A percentile compares a stretch with the other conserved stretches of the same genome.
Evolutionary conservation across 2,329 filamentous ascomycete genomes (phyloP).

Genomic region (Xylariaceae sp.): DNA sequence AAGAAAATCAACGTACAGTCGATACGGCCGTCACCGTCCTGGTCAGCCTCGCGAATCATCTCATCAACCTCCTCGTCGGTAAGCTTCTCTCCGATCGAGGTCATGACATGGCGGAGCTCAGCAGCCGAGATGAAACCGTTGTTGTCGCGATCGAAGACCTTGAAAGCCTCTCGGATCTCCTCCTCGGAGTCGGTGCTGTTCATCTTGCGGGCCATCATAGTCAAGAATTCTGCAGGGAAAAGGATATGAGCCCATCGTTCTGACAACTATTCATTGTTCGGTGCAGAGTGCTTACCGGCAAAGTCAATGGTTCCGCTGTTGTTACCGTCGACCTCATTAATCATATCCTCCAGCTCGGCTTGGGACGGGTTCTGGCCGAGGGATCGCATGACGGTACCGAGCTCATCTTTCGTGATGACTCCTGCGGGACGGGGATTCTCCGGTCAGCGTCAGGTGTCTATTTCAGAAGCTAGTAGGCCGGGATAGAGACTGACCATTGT

Average conservation of each 20-base stretch:
- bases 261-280: too few species aligned
- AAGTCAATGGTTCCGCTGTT: constrained; percentile 93
- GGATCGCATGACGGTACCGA: constrained; percentile 86
- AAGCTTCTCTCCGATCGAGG: constrained; percentile 85
- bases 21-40: constrained; percentile 83
- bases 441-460: constrained; percentile 12
- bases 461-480: too few species aligned
- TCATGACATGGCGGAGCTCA: constrained; percentile 86
- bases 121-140: constrained; percentile 88
- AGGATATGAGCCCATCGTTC: too few species aligned
- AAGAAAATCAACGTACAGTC: constrained; percentile 58
- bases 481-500: constrained; percentile 78
- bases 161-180: constrained; percentile 85
- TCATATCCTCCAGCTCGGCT: constrained; percentile 88
- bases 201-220: constrained; percentile 94
- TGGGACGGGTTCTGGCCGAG: constrained; percentile 86
- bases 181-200: constrained; percentile 90
- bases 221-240: constrained; percentile 91
- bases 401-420: constrained; percentile 87
- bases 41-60: constrained; percentile 89
- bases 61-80: constrained; percentile 88
- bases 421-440: constrained; percentile 43
- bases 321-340: constrained; percentile 88
- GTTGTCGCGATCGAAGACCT: constrained; percentile 85
- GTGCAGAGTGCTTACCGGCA: constrained; percentile 56